phyloP scores from a whole-genome alignment of 257 asterid species.

The Anisodus acutangulus region DNA sequence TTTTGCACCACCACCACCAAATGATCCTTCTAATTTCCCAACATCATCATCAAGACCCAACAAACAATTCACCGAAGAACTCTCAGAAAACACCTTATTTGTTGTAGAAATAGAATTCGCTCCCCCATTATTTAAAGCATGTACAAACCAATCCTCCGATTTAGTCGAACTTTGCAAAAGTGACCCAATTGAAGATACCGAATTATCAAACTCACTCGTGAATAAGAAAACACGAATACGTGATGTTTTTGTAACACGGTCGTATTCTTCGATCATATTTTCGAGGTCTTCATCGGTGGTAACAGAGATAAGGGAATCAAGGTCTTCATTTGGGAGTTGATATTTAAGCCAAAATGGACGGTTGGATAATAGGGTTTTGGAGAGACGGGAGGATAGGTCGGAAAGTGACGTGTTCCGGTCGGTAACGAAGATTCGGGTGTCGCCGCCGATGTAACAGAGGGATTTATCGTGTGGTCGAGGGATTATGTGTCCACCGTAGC shows the following conservation, averaged over 20 bases:
- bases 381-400: constrained; percentile 70
- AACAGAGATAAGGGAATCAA: constrained; percentile 82
- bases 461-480: constrained; percentile 96
- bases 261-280: constrained; percentile 89
- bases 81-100: constrained; percentile 58
- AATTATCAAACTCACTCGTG: constrained; percentile 34
- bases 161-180: constrained; percentile 53
- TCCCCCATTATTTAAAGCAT: constrained; percentile 68
- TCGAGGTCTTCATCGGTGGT: constrained; percentile 88
- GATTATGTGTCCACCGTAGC: constrained; percentile 92
- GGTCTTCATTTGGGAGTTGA: constrained; percentile 85
- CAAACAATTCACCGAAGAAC: constrained; percentile 75
- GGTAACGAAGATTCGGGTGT: constrained; percentile 81
- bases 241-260: constrained; percentile 62
- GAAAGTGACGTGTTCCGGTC: constrained; percentile 66
- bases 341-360: constrained; percentile 68
- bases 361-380: constrained; percentile 64
- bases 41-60: constrained; percentile 71
- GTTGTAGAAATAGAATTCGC: constrained; percentile 34
- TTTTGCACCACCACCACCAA: constrained; percentile 36
- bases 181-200: constrained; percentile 49
- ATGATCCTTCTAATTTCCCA: constrained; percentile 49
- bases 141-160: constrained; percentile 87
- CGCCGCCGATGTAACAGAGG: constrained; percentile 89
- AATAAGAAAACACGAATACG: constrained; percentile 65